Percentiles rank a stretch among this genome's conserved stretches.
These are phyloP conservation scores for Skeletonema tropicum DNA, from an alignment of 108 stramenopile species.

Conservation along the genomic window DNA sequence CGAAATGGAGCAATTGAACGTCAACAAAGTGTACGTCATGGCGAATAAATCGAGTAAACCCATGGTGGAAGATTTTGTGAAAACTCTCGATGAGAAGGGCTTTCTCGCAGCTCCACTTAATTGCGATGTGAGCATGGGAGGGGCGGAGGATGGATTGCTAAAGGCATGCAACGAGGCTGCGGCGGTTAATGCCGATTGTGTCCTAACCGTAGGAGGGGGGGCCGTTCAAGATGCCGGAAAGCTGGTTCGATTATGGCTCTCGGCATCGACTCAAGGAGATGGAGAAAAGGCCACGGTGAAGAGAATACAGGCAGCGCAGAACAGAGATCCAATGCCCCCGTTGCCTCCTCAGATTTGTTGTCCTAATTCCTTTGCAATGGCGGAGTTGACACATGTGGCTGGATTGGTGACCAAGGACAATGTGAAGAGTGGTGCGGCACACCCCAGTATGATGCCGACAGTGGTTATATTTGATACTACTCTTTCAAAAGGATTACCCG, in stretches of 20 bases:
- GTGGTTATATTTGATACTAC: conserved; percentile 28
- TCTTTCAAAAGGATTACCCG: conserved; percentile 29
- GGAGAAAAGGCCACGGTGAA: conserved; percentile 18
- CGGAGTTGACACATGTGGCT: conserved; percentile 42
- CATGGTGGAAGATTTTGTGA: conserved; percentile 27
- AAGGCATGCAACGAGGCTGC: conserved; percentile 34
- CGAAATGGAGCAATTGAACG: conserved; percentile 4
- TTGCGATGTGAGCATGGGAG: conserved; percentile 40
- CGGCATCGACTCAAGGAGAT: neutral
- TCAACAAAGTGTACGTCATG: conserved; percentile 27
- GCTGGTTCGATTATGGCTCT: conserved; percentile 38
- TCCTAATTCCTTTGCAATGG: conserved; percentile 47
- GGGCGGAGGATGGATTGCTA: conserved; percentile 22
- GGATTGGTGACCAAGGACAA: conserved; percentile 30
- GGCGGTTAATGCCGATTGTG: conserved; percentile 21
- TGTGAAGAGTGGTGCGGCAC: conserved; percentile 31
- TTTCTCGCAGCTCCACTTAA: conserved; percentile 32
- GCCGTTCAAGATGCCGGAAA: conserved; percentile 47
- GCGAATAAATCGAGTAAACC: conserved; percentile 24
- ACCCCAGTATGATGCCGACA: conserved; percentile 24
- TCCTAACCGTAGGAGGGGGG: conserved; percentile 38
- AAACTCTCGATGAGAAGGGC: conserved; percentile 6
- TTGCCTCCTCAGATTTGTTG: conserved; percentile 41
- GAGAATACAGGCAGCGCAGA: conserved; percentile 13
- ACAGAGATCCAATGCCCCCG: conserved; percentile 27